Evolutionary conservation across 2,329 filamentous ascomycete genomes (phyloP), one percentile per base, ranked within the genome.

Genomic region (Alternaria atra): DNA sequence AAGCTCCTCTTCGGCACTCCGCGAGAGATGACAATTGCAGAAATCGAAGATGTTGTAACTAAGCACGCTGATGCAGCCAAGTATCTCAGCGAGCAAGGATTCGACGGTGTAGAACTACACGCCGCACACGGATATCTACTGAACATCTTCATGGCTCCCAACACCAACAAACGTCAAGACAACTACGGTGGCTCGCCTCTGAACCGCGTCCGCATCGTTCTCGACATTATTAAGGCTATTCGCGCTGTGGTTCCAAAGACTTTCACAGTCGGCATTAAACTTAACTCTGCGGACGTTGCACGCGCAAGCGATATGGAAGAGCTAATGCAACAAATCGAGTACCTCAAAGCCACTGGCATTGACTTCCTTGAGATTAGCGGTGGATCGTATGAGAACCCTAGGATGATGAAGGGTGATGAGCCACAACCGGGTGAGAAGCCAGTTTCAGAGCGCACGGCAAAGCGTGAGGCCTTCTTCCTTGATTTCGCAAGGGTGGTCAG

Each of bases 321-420:
- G 12, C 85, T 83, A 35, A 77, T 91, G 39, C 83, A 86, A 58
- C 89, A 91, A 70, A 80, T 90, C 9, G 74, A 79, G n/a, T 71
- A 80, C 17, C 82, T 89, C 5, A 75, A 75, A 0, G 78, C 77
- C 5, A 81, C 80, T 39, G 85, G 79, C 5, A 77, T 91, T 1
- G 90, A 92, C 75, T 91, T 91, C 65, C 77, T 92, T 2, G 89
- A 92, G 75, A 83, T 92, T 27, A 87, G 84, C 17, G 90, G 90
- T 0, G 89, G 90, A 0, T 85, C 68, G 3, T 63, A 53, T 55
- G 63, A 65, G 23, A 55, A 68, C 51, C 56, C 56, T 20, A 48
- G 46, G 12, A 48, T 48, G 46, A 48, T 48, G 37, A 47, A 48
- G 35, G n/a, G 59, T 60, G 56, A 29, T 37, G 40, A 51, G 23